These are phyloP conservation scores for Arabidopsis lyrata DNA, from an alignment of 441 rosid species.

Conservation along the genomic window DNA sequence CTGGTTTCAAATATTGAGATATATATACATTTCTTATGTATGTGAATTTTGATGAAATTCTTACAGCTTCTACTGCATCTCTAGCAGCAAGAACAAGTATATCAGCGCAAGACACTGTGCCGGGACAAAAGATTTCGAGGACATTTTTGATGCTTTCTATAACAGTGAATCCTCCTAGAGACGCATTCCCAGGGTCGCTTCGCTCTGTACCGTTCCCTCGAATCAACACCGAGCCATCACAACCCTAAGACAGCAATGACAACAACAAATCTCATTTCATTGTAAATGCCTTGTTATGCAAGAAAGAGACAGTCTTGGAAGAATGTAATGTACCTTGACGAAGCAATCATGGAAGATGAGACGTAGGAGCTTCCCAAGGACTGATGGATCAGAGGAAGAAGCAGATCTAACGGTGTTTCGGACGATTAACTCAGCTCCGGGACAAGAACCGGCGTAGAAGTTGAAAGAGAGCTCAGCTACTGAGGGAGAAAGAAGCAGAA, in stretches of 20 bases:
- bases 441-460: constrained; percentile 62
- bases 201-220: constrained; percentile 69
- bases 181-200: constrained; percentile 66
- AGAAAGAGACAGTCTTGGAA: background rate
- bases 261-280: background rate
- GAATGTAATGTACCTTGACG: constrained; percentile 51
- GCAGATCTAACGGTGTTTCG: constrained; percentile 66
- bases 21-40: background rate
- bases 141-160: constrained; percentile 62
- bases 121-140: constrained; percentile 69
- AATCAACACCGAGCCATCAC: constrained; percentile 69
- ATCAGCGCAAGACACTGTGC: constrained; percentile 68
- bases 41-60: constrained; percentile 3
- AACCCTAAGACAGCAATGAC: constrained; percentile 49
- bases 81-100: constrained; percentile 68
- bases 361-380: constrained; percentile 74
- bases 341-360: constrained; percentile 73
- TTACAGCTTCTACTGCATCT: constrained; percentile 71
- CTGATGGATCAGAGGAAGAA: constrained; percentile 53
- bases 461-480: constrained; percentile 58
- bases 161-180: constrained; percentile 66
- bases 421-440: constrained; percentile 61
- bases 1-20: too few species aligned
- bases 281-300: background rate
- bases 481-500: constrained; percentile 40